phyloP scores from a whole-genome alignment of 306 rosid species.

The Trifolium subterraneum region DNA sequence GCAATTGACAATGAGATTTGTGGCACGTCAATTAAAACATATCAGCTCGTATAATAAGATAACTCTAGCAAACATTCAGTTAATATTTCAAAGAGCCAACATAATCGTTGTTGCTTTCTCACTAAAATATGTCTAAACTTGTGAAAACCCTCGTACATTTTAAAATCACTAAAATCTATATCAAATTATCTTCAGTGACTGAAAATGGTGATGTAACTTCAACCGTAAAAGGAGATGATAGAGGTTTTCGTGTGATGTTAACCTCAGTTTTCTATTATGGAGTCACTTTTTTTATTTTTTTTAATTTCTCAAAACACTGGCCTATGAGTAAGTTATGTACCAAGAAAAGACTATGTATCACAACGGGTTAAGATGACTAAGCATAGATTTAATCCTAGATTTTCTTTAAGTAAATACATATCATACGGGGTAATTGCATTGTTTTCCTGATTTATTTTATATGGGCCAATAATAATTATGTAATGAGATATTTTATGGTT shows the following conservation, averaged over 20 bases:
- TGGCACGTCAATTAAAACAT: background rate
- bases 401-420: conserved; percentile 3
- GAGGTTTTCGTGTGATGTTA: conserved; percentile 1
- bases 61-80: conserved; percentile 21
- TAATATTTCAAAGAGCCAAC: conserved; percentile 14
- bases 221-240: conserved; percentile 13
- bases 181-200: conserved; percentile 10
- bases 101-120: conserved; percentile 14
- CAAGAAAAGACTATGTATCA: background rate
- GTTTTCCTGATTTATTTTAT: conserved; percentile 23
- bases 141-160: conserved; percentile 17
- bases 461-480: conserved; percentile 19
- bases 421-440: conserved; percentile 12
- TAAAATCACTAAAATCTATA: conserved; percentile 22
- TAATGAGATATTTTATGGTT: conserved; percentile 7
- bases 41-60: conserved; percentile 11
- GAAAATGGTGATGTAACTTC: conserved; percentile 8
- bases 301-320: conserved; percentile 9
- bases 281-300: background rate
- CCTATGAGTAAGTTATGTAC: background rate
- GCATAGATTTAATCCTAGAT: conserved; percentile 18
- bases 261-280: conserved; percentile 5
- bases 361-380: conserved; percentile 16
- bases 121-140: background rate
- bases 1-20: conserved; percentile 13